phyloP scores from a whole-genome alignment of 768 basidiomycete species.

The Leccinum uliginosum region DNA sequence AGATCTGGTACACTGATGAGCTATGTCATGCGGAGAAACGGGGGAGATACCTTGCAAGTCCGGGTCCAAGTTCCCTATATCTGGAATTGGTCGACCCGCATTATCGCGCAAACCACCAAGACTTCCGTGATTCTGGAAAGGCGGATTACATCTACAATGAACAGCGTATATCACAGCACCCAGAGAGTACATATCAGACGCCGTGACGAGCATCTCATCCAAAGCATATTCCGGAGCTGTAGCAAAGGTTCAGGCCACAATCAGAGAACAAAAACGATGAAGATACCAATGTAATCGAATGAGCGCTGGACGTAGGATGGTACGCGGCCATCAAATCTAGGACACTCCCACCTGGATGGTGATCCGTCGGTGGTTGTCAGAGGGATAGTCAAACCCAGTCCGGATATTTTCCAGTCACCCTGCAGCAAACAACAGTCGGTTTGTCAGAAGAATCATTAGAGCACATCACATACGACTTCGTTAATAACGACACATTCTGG shows the following conservation, averaged over 20 bases:
- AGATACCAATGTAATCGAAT: constrained; percentile 87
- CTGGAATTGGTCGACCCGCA: constrained; percentile 56
- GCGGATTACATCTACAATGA: constrained; percentile 82
- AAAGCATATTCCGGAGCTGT: constrained; percentile 91
- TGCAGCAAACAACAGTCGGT: constrained; percentile 28
- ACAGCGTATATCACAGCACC: constrained; percentile 91
- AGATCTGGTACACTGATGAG: constrained; percentile 42
- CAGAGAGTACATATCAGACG: constrained; percentile 91
- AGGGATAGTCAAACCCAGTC: constrained; percentile 82
- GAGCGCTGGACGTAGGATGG: constrained; percentile 84
- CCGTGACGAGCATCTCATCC: constrained; percentile 80
- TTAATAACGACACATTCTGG: constrained; percentile 90
- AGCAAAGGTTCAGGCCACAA: constrained; percentile 2
- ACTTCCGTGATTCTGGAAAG: constrained; percentile 81
- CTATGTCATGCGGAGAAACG: constrained; percentile 1
- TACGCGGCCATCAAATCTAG: constrained; percentile 76
- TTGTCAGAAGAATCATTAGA: background rate
- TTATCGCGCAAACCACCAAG: constrained; percentile 67
- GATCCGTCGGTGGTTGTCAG: constrained; percentile 64
- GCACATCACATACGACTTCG: constrained; percentile 56
- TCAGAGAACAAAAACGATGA: background rate
- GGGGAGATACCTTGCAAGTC: constrained; percentile 62
- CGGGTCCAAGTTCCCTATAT: constrained; percentile 60
- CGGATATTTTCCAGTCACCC: constrained; percentile 98
- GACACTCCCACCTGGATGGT: constrained; percentile 85